Evolutionary conservation across 139 green algal species (phyloP).

Genomic region (Tetradesmus obliquus): DNA sequence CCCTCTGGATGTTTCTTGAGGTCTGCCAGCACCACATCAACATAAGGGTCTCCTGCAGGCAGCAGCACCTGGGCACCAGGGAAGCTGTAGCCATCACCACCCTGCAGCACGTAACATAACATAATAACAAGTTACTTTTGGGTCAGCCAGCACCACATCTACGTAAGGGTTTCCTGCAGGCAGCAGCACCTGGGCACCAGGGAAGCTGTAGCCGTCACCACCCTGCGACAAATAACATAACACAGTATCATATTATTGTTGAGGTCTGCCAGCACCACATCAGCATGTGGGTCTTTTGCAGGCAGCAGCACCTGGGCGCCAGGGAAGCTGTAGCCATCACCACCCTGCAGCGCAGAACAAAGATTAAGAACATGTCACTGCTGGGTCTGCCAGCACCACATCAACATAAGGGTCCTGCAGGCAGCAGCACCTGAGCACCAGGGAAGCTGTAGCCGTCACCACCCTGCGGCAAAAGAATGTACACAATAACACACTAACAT

Average conservation of each 20-base stretch:
- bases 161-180: constrained; percentile 14
- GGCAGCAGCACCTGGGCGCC: constrained; percentile 24
- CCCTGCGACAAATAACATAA: background rate
- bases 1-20: background rate
- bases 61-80: constrained; percentile 5
- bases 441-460: constrained; percentile 13
- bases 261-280: background rate
- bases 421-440: constrained; percentile 21
- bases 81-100: constrained; percentile 19
- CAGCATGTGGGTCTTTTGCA: background rate
- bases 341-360: background rate
- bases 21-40: constrained; percentile 4
- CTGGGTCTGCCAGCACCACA: background rate
- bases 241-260: too few relatives aligned
- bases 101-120: background rate
- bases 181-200: constrained; percentile 12
- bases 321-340: constrained; percentile 8
- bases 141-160: background rate
- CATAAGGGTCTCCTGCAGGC: constrained; percentile 18
- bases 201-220: constrained; percentile 12
- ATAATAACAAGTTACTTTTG: too few relatives aligned
- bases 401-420: constrained; percentile 19
- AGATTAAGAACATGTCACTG: too few relatives aligned
- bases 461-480: background rate
- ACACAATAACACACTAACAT: background rate